These are phyloP conservation scores for Epichloe uncinata DNA, from an alignment of 2,329 filamentous ascomycete species.

Conservation along the genomic window DNA sequence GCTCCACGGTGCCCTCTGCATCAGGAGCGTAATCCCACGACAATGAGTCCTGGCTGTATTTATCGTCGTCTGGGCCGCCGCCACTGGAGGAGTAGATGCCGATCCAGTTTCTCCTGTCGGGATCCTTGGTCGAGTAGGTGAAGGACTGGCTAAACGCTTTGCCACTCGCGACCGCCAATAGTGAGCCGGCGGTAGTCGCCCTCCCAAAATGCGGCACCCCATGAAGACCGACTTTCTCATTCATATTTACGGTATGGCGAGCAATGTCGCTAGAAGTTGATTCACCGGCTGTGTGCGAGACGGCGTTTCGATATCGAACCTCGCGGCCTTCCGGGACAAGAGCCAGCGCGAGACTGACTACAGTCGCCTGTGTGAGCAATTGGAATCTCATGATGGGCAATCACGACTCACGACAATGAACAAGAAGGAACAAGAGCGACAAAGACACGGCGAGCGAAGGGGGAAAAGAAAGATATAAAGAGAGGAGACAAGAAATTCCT, in stretches of 20 bases:
- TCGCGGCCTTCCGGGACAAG: background rate
- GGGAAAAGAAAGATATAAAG: background rate
- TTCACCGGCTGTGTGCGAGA: background rate
- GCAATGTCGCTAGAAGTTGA: background rate
- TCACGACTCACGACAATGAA: background rate
- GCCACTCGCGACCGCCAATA: background rate
- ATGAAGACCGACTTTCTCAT: background rate
- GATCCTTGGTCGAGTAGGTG: slow-evolving; percentile 15
- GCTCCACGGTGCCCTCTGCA: slow-evolving; percentile 12
- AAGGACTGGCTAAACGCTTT: slow-evolving; percentile 8
- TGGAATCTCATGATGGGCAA: background rate
- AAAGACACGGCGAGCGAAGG: background rate
- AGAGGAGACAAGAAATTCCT: background rate
- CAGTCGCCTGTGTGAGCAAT: slow-evolving; percentile 1
- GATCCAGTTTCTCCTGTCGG: slow-evolving; percentile 22
- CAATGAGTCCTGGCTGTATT: slow-evolving; percentile 14
- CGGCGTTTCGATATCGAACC: background rate
- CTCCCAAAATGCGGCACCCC: background rate
- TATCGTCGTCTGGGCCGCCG: slow-evolving; percentile 18
- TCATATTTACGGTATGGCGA: background rate
- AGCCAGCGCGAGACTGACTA: background rate
- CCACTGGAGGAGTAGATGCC: slow-evolving; percentile 19
- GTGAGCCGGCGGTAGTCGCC: background rate
- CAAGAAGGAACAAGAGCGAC: background rate
- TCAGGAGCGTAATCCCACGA: slow-evolving; percentile 20